A percentile compares a stretch with the other conserved stretches of the same genome.
These are phyloP conservation scores for Diplocarpon rosae DNA, from an alignment of 2,329 filamentous ascomycete genomes.

Conservation along the genomic window DNA sequence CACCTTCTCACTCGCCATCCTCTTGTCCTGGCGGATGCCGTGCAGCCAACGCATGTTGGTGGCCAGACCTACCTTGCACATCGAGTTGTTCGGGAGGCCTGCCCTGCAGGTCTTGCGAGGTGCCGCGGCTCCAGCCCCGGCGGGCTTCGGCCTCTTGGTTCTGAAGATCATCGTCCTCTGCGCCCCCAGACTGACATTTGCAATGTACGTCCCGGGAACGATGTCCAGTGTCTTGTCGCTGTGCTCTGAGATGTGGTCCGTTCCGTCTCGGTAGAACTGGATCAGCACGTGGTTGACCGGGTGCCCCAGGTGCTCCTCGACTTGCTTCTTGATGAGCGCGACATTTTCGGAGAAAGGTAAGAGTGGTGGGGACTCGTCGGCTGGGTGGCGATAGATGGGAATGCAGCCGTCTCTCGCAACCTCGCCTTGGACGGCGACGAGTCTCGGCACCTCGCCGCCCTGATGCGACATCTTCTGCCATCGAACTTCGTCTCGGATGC, in stretches of 20 bases:
- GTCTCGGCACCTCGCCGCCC: conserved; percentile 78
- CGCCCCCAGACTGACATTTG: conserved; percentile 88
- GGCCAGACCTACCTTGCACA: conserved; percentile 68
- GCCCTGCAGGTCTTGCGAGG: conserved; percentile 42
- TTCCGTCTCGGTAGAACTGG: conserved; percentile 80
- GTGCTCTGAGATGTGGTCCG: conserved; percentile 91
- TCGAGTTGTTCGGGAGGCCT: conserved; percentile 74
- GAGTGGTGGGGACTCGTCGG: conserved; percentile 75
- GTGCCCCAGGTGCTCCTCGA: conserved; percentile 67
- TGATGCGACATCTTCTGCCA: conserved; percentile 94
- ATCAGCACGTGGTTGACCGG: conserved; percentile 84
- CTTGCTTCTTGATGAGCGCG: conserved; percentile 50
- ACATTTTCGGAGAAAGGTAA: conserved; percentile 67
- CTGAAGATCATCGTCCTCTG: conserved; percentile 83
- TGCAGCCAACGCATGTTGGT: conserved; percentile 89
- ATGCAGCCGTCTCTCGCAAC: conserved; percentile 58
- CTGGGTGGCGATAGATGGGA: conserved; percentile 90
- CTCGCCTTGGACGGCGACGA: conserved; percentile 80
- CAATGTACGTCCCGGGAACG: conserved; percentile 66
- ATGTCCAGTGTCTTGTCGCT: conserved; percentile 96
- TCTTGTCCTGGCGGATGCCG: conserved; percentile 81
- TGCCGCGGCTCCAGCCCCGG: conserved; percentile 13
- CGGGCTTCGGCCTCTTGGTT: conserved; percentile 55
- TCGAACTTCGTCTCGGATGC: conserved; percentile 60
- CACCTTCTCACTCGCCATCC: conserved; percentile 55